phyloP scores from a whole-genome alignment of 2,329 filamentous ascomycete genomes.

The Sporothrix pseudoabietina region DNA sequence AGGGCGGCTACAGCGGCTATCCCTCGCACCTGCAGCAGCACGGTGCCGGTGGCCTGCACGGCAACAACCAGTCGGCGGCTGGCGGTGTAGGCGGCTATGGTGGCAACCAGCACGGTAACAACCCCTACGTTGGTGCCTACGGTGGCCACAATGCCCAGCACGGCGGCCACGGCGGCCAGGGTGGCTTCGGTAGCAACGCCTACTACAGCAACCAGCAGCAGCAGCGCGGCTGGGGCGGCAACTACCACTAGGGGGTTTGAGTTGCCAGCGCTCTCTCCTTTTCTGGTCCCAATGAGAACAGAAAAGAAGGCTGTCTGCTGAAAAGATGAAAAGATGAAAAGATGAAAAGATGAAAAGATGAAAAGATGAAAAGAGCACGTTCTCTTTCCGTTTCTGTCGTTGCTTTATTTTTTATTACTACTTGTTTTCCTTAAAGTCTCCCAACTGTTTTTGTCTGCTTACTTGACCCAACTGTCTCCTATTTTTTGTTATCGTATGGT shows the following conservation, averaged over 20 bases:
- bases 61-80: conserved; percentile 44
- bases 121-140: conserved; percentile 55
- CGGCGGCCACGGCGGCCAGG: conserved; percentile 47
- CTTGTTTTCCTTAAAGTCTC: neutral
- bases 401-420: neutral
- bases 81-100: conserved; percentile 53
- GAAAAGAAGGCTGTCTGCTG: neutral
- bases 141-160: conserved; percentile 49
- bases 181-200: conserved; percentile 48
- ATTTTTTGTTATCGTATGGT: conserved; percentile 20
- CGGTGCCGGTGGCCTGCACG: conserved; percentile 57
- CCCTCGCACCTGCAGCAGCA: conserved; percentile 55
- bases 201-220: conserved; percentile 55
- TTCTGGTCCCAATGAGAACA: neutral
- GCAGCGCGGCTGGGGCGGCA: conserved; percentile 61
- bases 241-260: conserved; percentile 49
- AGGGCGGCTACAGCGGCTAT: conserved; percentile 58
- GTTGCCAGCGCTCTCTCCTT: neutral
- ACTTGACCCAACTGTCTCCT: neutral
- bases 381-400: neutral
- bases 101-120: conserved; percentile 56
- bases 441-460: neutral
- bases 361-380: neutral
- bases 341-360: neutral
- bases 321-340: neutral